Evolutionary conservation across 2,329 filamentous ascomycete genomes (phyloP).

Genomic region (Fusarium guadeloupense): DNA sequence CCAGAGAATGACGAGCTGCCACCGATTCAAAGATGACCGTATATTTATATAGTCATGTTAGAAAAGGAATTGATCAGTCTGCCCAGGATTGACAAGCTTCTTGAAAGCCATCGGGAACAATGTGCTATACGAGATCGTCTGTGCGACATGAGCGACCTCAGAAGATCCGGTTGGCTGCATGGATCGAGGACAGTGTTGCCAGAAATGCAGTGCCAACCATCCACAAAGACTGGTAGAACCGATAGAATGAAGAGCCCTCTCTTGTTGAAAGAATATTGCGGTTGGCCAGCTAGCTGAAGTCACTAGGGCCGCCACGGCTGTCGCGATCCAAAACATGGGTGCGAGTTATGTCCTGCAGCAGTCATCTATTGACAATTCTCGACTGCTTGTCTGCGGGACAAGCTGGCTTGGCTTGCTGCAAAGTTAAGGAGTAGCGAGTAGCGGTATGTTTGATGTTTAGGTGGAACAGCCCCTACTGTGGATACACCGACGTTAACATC

Average conservation of each 20-base stretch:
- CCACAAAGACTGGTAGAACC: background rate
- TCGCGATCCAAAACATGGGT: background rate
- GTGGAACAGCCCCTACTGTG: background rate
- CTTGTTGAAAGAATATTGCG: background rate
- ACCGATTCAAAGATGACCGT: background rate
- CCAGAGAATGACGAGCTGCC: background rate
- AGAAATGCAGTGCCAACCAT: background rate
- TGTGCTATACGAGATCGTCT: constrained; percentile 13
- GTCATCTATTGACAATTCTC: background rate
- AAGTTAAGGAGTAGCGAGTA: background rate
- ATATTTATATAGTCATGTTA: background rate
- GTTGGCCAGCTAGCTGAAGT: background rate
- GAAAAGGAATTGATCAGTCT: background rate
- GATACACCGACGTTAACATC: background rate
- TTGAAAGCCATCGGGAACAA: constrained; percentile 7
- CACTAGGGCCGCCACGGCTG: background rate
- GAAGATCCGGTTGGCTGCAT: constrained; percentile 11
- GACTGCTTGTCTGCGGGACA: background rate
- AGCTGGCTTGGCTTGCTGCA: background rate
- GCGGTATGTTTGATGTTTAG: constrained; percentile 1
- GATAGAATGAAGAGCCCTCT: background rate
- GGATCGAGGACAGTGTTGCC: constrained; percentile 2
- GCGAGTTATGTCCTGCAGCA: background rate
- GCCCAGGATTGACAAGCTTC: background rate
- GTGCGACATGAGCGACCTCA: constrained; percentile 8